A percentile compares a stretch with the other conserved stretches of the same genome.
Evolutionary conservation across 805 yeast species (phyloP).

Genomic region (Lipomyces mesembrius): DNA sequence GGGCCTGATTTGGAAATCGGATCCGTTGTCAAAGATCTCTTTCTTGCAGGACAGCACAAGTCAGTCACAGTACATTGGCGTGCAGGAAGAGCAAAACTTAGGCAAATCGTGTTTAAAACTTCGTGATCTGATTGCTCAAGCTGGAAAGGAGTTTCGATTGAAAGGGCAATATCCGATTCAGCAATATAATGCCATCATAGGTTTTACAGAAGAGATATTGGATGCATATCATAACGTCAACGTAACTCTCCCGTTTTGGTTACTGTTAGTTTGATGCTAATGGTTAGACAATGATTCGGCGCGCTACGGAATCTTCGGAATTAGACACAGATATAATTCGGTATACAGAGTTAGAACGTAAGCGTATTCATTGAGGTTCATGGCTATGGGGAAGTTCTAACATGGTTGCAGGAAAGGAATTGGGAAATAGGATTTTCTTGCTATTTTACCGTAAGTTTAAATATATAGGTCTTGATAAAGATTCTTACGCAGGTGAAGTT

Average conservation of each 20-base stretch:
- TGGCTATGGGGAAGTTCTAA: neutral
- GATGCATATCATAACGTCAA: conserved; percentile 78
- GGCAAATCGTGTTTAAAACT: conserved; percentile 38
- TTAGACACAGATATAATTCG: conserved; percentile 64
- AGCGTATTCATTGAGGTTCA: conserved; percentile 19
- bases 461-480: conserved; percentile 27
- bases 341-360: conserved; percentile 50
- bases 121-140: conserved; percentile 37
- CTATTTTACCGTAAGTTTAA: conserved; percentile 59
- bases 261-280: conserved; percentile 8
- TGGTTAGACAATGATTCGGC: conserved; percentile 55
- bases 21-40: conserved; percentile 56
- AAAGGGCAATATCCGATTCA: conserved; percentile 71
- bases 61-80: conserved; percentile 16
- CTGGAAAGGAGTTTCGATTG: conserved; percentile 64
- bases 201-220: conserved; percentile 64
- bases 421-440: conserved; percentile 72
- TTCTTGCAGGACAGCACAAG: neutral
- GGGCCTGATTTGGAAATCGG: conserved; percentile 82
- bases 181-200: conserved; percentile 57
- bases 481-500: conserved; percentile 47
- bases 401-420: conserved; percentile 48
- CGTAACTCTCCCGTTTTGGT: conserved; percentile 56
- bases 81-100: conserved; percentile 29
- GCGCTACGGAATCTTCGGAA: conserved; percentile 58